These are phyloP conservation scores for Diaporthe aspalathi DNA, from an alignment of 2,329 filamentous ascomycete species.

Conservation along the genomic window DNA sequence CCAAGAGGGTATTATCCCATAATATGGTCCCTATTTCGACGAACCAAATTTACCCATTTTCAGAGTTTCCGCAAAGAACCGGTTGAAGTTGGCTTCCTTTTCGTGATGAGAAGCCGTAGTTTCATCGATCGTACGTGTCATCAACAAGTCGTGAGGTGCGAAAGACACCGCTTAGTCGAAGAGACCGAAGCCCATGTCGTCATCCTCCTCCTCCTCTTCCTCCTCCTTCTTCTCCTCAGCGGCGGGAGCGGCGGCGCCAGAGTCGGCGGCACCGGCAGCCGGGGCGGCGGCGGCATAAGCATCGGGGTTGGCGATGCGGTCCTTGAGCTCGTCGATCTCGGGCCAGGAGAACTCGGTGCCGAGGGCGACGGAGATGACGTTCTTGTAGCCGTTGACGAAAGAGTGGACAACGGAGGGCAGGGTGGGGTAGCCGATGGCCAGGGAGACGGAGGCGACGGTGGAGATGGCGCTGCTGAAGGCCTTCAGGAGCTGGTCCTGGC, in stretches of 20 bases:
- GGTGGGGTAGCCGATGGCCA: constrained; percentile 95
- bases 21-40: constrained; percentile 35
- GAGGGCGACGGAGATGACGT: constrained; percentile 87
- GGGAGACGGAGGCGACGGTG: constrained; percentile 90
- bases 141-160: neutral
- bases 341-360: constrained; percentile 94
- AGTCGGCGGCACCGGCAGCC: constrained; percentile 64
- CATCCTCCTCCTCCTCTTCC: constrained; percentile 76
- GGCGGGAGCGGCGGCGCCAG: constrained; percentile 62
- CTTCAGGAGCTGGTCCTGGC: constrained; percentile 92
- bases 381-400: constrained; percentile 98
- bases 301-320: constrained; percentile 99
- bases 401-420: constrained; percentile 97
- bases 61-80: constrained; percentile 25
- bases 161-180: constrained; percentile 56
- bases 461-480: constrained; percentile 83
- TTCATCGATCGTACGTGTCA: constrained; percentile 34
- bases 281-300: constrained; percentile 90
- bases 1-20: constrained; percentile 32
- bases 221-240: constrained; percentile 70
- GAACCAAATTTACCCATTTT: constrained; percentile 34
- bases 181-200: constrained; percentile 79
- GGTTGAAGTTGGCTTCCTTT: constrained; percentile 1
- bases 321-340: constrained; percentile 97
- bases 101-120: constrained; percentile 14